Conservation (phyloP, 805 yeast species). For the Monosporozyma aquatica region DNA sequence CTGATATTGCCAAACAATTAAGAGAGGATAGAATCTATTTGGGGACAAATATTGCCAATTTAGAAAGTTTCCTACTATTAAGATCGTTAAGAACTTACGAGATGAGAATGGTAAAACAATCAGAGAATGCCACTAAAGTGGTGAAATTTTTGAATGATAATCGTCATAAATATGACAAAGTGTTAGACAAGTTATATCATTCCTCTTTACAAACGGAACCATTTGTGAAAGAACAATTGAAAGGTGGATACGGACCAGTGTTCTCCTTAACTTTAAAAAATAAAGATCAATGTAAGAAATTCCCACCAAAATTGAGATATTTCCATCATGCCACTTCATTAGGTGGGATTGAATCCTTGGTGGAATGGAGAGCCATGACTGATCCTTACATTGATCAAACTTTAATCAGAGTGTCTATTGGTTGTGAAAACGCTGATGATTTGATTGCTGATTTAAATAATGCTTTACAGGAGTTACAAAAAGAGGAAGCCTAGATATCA, state of each 20-base stretch:
- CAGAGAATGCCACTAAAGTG: slow-evolving; percentile 49
- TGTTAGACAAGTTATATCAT: slow-evolving; percentile 49
- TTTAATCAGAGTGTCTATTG: slow-evolving; percentile 67
- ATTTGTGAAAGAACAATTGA: slow-evolving; percentile 57
- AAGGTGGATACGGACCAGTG: slow-evolving; percentile 63
- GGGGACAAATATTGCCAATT: slow-evolving; percentile 72
- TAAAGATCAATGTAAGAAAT: slow-evolving; percentile 45
- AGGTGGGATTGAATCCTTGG: slow-evolving; percentile 85
- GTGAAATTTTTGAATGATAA: slow-evolving; percentile 53
- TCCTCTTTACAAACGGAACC: slow-evolving; percentile 69
- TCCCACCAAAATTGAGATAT: slow-evolving; percentile 57
- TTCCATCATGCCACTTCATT: slow-evolving; percentile 89
- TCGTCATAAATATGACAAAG: slow-evolving; percentile 35
- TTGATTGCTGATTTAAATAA: slow-evolving; percentile 60
- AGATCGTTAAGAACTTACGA: slow-evolving; percentile 79
- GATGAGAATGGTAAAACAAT: slow-evolving; percentile 59
- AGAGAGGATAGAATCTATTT: slow-evolving; percentile 55
- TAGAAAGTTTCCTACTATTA: slow-evolving; percentile 65
- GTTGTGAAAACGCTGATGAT: slow-evolving; percentile 70
- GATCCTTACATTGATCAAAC: slow-evolving; percentile 49
- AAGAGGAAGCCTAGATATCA: neutral
- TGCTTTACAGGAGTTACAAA: slow-evolving; percentile 36
- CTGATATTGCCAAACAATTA: slow-evolving; percentile 37
- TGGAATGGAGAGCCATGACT: slow-evolving; percentile 82
- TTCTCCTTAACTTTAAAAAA: slow-evolving; percentile 52